phyloP scores from a whole-genome alignment of 306 rosid genomes.

The Hippophae tibetana region DNA sequence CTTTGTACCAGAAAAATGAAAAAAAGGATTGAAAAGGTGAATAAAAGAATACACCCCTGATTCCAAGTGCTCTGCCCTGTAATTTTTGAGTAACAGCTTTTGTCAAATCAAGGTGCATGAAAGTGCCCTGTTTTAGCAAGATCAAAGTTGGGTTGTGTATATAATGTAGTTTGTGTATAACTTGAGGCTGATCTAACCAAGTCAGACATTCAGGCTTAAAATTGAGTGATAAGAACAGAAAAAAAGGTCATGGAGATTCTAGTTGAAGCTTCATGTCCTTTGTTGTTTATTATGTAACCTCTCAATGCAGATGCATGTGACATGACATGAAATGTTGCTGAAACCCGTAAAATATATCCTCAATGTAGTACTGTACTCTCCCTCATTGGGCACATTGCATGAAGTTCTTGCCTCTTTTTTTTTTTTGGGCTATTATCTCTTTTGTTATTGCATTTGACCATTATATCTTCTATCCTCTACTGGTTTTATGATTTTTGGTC shows the following conservation, averaged over 20 bases:
- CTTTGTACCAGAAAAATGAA: no score
- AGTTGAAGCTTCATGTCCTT: neutral
- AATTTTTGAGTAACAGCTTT: no score
- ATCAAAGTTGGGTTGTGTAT: no score
- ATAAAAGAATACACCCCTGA: no score
- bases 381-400: neutral
- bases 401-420: neutral
- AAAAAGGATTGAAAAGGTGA: no score
- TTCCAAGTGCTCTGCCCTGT: no score
- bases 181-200: no score
- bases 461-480: constrained; percentile 3
- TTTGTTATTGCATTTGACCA: neutral
- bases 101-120: no score
- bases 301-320: neutral
- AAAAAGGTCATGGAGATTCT: neutral
- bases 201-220: no score
- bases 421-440: neutral
- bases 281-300: neutral
- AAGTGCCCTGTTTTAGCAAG: no score
- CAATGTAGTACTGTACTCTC: neutral
- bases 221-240: no score
- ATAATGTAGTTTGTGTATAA: no score
- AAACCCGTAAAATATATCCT: neutral
- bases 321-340: neutral
- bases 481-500: constrained; percentile 1